Evolutionary conservation across 208 protist species (phyloP), one percentile per base, ranked within the genome.

Genomic region (Trichomonas tenax): DNA sequence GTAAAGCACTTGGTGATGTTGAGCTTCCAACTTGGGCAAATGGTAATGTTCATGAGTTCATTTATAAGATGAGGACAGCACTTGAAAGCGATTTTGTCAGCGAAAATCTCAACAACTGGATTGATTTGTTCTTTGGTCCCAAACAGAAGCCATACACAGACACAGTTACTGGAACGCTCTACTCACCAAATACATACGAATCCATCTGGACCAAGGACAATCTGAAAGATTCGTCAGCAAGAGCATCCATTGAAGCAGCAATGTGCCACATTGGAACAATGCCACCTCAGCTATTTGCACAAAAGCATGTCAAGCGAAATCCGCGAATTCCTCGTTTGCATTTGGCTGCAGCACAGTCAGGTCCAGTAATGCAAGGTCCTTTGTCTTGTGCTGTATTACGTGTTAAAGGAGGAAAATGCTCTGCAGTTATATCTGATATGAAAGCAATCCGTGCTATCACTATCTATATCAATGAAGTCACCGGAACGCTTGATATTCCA

Each of bases 41-140:
- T 84, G 10, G n/a, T 45, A 36, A 26, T 6, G 21, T 21, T 45
- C 2, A 48, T 31, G 72, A 88, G 15, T 96, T 34, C 15, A 31
- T 96, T n/a, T 51, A 96, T 41, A 45, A 46, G 17, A 48, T 82
- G 8, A 8, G 96, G 4, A 41, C 93, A 46, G 96, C 96, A n/a
- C 97, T 99, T 3, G 99, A 99, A 93, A 96, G 63, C 44, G 97
- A 97, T 36, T 51, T 96, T 95, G 97, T 97, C 0, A 97, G 97
- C 1, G 45, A 36, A 26, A 95, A 97, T n/a, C 96, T 98, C 34
- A 96, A 98, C 96, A 82, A 97, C 9, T 98, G 97, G 97, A 95
- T 95, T n/a, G 96, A 90, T 44, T 45, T 96, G 34, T 84, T 88
- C 11, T 63, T 11, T 10, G 93, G 93, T 17, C 72, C 34, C 0